These are phyloP conservation scores for Astrocystis sublimbata DNA, from an alignment of 495 filamentous ascomycete species.

Conservation along the genomic window DNA sequence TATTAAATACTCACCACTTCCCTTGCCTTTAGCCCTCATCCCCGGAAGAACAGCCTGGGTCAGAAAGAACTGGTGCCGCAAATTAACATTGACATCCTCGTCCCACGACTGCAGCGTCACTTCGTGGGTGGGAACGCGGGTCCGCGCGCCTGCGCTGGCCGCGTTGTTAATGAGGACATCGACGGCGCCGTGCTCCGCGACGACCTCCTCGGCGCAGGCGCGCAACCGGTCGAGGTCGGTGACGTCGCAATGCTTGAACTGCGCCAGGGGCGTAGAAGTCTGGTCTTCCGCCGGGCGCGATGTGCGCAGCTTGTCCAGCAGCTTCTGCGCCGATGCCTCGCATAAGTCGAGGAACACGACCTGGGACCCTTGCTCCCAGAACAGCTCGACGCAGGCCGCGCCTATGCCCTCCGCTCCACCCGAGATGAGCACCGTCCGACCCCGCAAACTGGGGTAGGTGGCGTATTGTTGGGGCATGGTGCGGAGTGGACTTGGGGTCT, in stretches of 20 bases:
- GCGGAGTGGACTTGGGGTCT: not conserved
- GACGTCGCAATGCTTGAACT: conserved; percentile 51
- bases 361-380: conserved; percentile 48
- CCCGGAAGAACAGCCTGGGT: conserved; percentile 50
- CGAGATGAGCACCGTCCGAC: conserved; percentile 51
- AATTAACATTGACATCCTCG: conserved; percentile 30
- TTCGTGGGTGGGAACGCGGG: conserved; percentile 28
- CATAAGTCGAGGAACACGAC: conserved; percentile 52
- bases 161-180: conserved; percentile 47
- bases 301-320: conserved; percentile 39
- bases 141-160: conserved; percentile 23
- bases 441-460: conserved; percentile 40
- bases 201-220: conserved; percentile 32
- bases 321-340: conserved; percentile 36
- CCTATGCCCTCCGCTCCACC: conserved; percentile 57
- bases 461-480: conserved; percentile 26
- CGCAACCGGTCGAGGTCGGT: conserved; percentile 36
- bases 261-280: not conserved
- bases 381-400: conserved; percentile 45
- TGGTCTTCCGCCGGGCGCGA: conserved; percentile 44
- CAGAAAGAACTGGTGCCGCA: conserved; percentile 43
- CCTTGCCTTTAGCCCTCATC: conserved; percentile 26
- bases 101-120: conserved; percentile 36
- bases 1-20: too few relatives aligned
- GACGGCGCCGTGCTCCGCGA: conserved; percentile 31